A percentile compares a stretch with the other conserved stretches of the same genome.
Conservation (phyloP, 805 yeast species). For the Nakazawaea peltata region DNA sequence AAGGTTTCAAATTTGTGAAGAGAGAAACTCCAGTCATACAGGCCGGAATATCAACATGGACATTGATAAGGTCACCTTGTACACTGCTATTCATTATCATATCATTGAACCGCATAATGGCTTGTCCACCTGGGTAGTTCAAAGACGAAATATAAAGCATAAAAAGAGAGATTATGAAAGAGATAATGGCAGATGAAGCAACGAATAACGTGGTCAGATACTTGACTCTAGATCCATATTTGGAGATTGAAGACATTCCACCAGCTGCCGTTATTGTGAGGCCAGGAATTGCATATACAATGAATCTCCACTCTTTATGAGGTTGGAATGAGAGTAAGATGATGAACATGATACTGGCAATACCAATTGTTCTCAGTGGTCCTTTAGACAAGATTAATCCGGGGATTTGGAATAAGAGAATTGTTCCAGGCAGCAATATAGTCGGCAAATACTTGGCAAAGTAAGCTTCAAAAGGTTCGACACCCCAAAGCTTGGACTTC, state of each 20-base stretch:
- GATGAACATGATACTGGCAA: conserved; percentile 50
- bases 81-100: conserved; percentile 19
- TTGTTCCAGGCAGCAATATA: conserved; percentile 39
- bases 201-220: conserved; percentile 6
- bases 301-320: conserved; percentile 93
- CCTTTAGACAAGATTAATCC: conserved; percentile 24
- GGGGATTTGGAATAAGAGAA: conserved; percentile 26
- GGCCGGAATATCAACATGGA: conserved; percentile 73
- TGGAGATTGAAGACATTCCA: conserved; percentile 4
- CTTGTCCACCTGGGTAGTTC: conserved; percentile 89
- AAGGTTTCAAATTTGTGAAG: conserved; percentile 54
- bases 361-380: conserved; percentile 34
- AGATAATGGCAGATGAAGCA: conserved; percentile 17
- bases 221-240: conserved; percentile 11
- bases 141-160: conserved; percentile 57
- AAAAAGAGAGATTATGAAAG: conserved; percentile 33
- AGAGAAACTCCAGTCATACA: conserved; percentile 84
- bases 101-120: conserved; percentile 47
- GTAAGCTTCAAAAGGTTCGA: conserved; percentile 66
- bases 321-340: conserved; percentile 68
- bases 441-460: conserved; percentile 44
- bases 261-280: conserved; percentile 52
- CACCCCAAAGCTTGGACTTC: conserved; percentile 75
- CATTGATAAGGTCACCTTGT: conserved; percentile 21
- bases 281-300: conserved; percentile 67